These are phyloP conservation scores for Boletus coccyginus DNA, from an alignment of 768 basidiomycete genomes.

Conservation along the genomic window DNA sequence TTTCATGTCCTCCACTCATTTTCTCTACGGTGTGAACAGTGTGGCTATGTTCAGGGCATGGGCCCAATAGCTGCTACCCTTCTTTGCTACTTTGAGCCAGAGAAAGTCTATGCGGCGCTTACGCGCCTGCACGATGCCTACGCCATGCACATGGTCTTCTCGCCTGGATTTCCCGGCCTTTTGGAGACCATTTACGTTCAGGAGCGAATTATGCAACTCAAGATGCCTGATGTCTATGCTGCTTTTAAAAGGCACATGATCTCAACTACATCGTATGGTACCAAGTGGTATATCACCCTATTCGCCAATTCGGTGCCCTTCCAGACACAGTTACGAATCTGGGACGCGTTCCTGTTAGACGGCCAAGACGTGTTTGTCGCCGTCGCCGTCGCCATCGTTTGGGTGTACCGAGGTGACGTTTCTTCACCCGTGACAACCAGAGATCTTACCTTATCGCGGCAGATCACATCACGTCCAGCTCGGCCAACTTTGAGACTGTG, in stretches of 20 bases:
- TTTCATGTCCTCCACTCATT: constrained; percentile 95
- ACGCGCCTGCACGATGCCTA: constrained; percentile 90
- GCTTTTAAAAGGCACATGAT: constrained; percentile 89
- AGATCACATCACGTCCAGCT: constrained; percentile 81
- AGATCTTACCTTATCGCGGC: constrained; percentile 5
- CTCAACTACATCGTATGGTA: constrained; percentile 92
- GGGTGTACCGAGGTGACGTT: constrained; percentile 79
- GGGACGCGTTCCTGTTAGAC: constrained; percentile 92
- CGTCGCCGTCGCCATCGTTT: constrained; percentile 84
- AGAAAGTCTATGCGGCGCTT: constrained; percentile 80
- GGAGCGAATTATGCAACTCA: constrained; percentile 79
- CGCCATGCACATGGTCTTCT: constrained; percentile 83
- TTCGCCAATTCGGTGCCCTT: constrained; percentile 96
- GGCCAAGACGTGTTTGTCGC: constrained; percentile 88
- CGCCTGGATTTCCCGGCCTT: constrained; percentile 93
- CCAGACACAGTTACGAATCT: constrained; percentile 88
- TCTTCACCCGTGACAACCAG: neutral
- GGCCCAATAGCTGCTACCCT: constrained; percentile 95
- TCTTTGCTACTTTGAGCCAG: constrained; percentile 90
- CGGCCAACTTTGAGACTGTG: constrained; percentile 89
- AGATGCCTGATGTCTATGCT: constrained; percentile 87
- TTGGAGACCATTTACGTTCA: constrained; percentile 96
- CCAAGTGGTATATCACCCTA: constrained; percentile 99
- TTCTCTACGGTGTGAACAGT: constrained; percentile 77
- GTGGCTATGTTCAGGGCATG: constrained; percentile 99